A percentile compares a stretch with the other conserved stretches of the same genome.
phyloP scores from a whole-genome alignment of 2,329 filamentous ascomycete species.

The Trichoderma atroviride region DNA sequence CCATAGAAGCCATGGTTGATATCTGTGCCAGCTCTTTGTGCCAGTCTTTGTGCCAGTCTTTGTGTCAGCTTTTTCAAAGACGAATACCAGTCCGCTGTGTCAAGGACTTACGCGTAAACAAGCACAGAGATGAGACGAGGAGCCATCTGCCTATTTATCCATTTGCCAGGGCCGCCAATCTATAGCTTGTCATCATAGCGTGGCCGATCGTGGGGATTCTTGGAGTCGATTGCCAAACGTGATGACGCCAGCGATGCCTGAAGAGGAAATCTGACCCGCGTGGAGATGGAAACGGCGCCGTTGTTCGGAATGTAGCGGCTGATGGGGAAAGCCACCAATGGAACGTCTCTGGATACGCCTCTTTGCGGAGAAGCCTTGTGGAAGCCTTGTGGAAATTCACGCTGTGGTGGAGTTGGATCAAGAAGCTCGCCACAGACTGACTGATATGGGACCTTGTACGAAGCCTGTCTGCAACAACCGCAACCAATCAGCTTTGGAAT shows the following conservation, averaged over 20 bases:
- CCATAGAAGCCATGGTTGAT: conserved; percentile 8
- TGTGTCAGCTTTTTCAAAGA: neutral
- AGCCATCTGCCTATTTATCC: conserved; percentile 1
- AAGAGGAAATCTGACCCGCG: conserved; percentile 3
- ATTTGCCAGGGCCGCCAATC: neutral
- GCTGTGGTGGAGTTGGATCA: neutral
- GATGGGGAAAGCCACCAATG: neutral
- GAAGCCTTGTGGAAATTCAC: neutral
- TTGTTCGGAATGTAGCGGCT: neutral
- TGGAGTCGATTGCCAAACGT: neutral
- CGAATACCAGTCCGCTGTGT: neutral
- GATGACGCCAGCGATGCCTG: neutral
- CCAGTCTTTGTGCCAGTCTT: too few species aligned
- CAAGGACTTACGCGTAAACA: neutral
- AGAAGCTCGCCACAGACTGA: too few species aligned
- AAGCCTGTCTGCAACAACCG: too few species aligned
- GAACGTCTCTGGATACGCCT: neutral
- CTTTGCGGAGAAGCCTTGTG: neutral
- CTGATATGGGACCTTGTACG: too few species aligned
- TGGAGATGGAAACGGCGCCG: neutral
- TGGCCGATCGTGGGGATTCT: neutral
- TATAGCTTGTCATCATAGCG: neutral
- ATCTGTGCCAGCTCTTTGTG: neutral
- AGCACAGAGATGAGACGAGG: neutral
- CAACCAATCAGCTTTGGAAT: too few species aligned